Evolutionary conservation across 352 stramenopile species (phyloP).

Genomic region (Phytophthora pistaciae): DNA sequence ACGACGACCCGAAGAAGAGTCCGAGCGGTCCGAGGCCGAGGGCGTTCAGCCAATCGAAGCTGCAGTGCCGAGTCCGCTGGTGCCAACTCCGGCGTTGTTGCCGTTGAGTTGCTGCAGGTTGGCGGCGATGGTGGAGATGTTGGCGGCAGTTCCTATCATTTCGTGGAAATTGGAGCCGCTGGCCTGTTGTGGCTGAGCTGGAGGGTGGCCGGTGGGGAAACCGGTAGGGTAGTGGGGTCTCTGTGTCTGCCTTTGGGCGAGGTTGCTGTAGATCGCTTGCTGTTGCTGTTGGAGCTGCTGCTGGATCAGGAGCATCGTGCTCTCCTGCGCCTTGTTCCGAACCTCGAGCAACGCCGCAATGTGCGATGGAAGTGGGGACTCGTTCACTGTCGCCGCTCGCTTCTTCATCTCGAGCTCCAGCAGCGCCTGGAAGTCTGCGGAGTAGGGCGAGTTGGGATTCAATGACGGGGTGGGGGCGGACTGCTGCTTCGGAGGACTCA

Average conservation of each 20-base stretch:
- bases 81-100: constrained; percentile 3
- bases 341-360: constrained; percentile 18
- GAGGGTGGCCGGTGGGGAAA: constrained; percentile 2
- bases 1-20: constrained; percentile 13
- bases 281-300: constrained; percentile 25
- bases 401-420: constrained; percentile 23
- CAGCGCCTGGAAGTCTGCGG: constrained; percentile 15
- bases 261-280: neutral
- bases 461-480: neutral
- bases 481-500: constrained; percentile 22
- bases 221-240: neutral
- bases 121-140: constrained; percentile 21
- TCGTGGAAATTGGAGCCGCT: constrained; percentile 19
- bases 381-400: constrained; percentile 8
- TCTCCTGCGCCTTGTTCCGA: constrained; percentile 23
- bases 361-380: constrained; percentile 9
- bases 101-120: constrained; percentile 32
- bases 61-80: constrained; percentile 12
- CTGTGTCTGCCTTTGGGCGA: neutral
- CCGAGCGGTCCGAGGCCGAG: constrained; percentile 21
- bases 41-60: constrained; percentile 20
- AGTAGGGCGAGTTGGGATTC: constrained; percentile 13
- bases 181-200: constrained; percentile 6
- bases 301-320: constrained; percentile 14
- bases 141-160: constrained; percentile 24